Percentiles rank a stretch among this genome's conserved stretches.
phyloP scores from a whole-genome alignment of 106 monocot species.

The Triglochin maritima region DNA sequence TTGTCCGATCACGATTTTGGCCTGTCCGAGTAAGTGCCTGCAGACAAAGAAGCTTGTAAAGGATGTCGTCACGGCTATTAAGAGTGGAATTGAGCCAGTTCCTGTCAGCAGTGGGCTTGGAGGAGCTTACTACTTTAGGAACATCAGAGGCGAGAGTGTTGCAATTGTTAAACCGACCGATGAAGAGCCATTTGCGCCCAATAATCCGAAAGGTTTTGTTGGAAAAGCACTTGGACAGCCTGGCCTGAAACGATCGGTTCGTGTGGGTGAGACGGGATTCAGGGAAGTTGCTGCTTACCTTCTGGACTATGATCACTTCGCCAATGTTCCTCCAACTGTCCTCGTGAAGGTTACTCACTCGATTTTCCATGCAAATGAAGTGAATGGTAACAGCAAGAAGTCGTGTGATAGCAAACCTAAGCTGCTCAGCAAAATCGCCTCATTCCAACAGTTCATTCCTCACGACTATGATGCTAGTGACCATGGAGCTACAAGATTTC shows the following conservation, averaged over 20 bases:
- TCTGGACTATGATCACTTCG: slow-evolving; percentile 67
- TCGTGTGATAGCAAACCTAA: slow-evolving; percentile 18
- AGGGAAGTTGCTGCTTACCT: slow-evolving; percentile 91
- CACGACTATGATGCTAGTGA: slow-evolving; percentile 97
- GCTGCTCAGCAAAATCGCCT: slow-evolving; percentile 61
- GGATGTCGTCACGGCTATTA: slow-evolving; percentile 61
- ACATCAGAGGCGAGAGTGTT: slow-evolving; percentile 46
- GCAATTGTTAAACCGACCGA: slow-evolving; percentile 89
- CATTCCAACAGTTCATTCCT: slow-evolving; percentile 70
- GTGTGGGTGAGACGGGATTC: slow-evolving; percentile 85
- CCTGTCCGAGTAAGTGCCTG: slow-evolving; percentile 40
- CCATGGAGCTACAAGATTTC: slow-evolving; percentile 75
- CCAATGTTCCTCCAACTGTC: slow-evolving; percentile 83
- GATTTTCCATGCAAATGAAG: slow-evolving; percentile 60
- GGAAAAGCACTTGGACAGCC: slow-evolving; percentile 75
- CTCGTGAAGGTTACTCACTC: slow-evolving; percentile 73
- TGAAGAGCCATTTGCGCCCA: slow-evolving; percentile 90
- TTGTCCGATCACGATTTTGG: slow-evolving; percentile 60
- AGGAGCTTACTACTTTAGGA: slow-evolving; percentile 88
- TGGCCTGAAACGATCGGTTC: slow-evolving; percentile 65
- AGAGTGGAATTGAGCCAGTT: slow-evolving; percentile 61
- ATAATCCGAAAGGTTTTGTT: slow-evolving; percentile 75
- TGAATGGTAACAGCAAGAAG: slow-evolving; percentile 9
- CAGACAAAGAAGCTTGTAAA: slow-evolving; percentile 50
- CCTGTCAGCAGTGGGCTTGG: slow-evolving; percentile 73